Base-by-base conservation (phyloP, 2,329 filamentous ascomycete genomes). In the Alternaria ethzedia region DNA sequence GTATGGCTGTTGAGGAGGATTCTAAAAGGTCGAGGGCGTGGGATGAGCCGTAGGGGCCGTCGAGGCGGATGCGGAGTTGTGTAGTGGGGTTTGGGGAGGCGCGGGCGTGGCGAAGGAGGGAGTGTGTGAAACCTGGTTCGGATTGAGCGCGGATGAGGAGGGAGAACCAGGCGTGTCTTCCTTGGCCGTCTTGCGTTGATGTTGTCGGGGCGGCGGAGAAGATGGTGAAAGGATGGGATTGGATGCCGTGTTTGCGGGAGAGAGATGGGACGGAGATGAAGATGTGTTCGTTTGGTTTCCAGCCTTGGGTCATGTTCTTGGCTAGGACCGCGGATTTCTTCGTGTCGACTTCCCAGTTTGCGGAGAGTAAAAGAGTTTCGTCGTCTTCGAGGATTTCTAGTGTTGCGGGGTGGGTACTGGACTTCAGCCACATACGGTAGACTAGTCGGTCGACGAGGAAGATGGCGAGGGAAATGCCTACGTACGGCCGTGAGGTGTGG, bases 151-250 rank as follows among this genome's bases (percentile, higher is more conserved):
- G 85, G 64, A 91, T 86, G 26, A 90, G 82, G 12, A 91, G 83
- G 12, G 82, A 82, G 64, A 90, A 78, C 80, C 82, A 86, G 4
- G 84, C 85, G 65, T 86, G 83, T 12, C 71, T 67, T 30, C n/a
- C 78, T 66, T 23, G 61, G 61, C 15, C 49, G n/a, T 61, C 59
- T 47, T 43, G 6, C 26, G n/a, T 20, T 11, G 17, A 15, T 5
- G 44, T 46, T 32, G 57, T 20, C 1, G 87, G 86, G 10, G 87
- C 87, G 0, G 85, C 83, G 3, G 88, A 90, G 15, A 88, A 86
- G 58, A 91, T 89, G 9, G 88, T 90, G 76, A 91, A 91, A 0
- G 89, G 89, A 71, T 91, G 89, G 0, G 88, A 83, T 76, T 91
- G 89, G 2, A 89, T 73, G 3, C 79, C 72, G 70, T 89, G 85